phyloP scores from a whole-genome alignment of 2,329 filamentous ascomycete genomes.

The Xylogone sp. region DNA sequence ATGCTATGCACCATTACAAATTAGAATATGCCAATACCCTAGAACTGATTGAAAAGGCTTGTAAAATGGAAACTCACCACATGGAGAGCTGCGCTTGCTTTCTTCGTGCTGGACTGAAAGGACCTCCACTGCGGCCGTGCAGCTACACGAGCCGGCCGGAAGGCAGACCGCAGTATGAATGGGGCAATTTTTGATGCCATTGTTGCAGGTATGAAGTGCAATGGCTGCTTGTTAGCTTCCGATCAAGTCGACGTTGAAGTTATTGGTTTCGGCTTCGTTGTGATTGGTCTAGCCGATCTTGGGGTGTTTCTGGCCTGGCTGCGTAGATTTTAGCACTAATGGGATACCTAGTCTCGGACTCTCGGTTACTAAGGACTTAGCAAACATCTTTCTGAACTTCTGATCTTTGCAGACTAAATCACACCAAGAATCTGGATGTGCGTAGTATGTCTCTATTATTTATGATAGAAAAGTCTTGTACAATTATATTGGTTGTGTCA shows the following conservation, averaged over 20 bases:
- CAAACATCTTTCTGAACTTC: no score
- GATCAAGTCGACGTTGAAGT: neutral
- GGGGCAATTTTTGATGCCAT: slow-evolving; percentile 87
- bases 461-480: no score
- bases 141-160: slow-evolving; percentile 60
- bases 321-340: neutral
- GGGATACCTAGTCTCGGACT: neutral
- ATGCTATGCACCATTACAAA: slow-evolving; percentile 57
- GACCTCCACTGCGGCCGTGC: slow-evolving; percentile 66
- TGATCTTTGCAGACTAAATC: neutral
- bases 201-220: slow-evolving; percentile 26
- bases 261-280: neutral
- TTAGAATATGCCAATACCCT: neutral
- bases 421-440: no score
- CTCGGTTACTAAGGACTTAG: no score
- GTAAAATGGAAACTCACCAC: slow-evolving; percentile 39
- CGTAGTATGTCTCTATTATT: no score
- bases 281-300: neutral
- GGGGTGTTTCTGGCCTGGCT: neutral
- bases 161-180: slow-evolving; percentile 65
- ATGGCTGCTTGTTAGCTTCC: slow-evolving; percentile 19
- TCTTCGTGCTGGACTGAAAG: slow-evolving; percentile 65
- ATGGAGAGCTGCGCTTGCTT: slow-evolving; percentile 66
- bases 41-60: neutral
- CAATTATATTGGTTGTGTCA: no score